Evolutionary conservation across 257 asterid species (phyloP).

Genomic region (Anisodus acutangulus): DNA sequence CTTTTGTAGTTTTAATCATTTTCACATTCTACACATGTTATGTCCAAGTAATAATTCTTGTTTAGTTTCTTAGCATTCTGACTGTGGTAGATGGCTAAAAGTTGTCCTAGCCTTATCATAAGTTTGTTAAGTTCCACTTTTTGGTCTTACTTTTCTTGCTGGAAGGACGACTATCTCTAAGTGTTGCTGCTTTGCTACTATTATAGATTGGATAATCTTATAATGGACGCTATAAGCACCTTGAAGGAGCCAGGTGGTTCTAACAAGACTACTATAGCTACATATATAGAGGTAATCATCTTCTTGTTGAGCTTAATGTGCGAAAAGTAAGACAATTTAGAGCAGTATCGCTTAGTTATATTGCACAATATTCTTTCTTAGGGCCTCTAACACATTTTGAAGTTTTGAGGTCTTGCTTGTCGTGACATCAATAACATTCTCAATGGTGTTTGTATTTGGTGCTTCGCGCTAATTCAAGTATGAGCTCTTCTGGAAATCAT

Average conservation of each 20-base stretch:
- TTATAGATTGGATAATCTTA: slow-evolving; percentile 88
- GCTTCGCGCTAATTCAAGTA: slow-evolving; percentile 14
- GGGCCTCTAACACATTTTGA: slow-evolving; percentile 2
- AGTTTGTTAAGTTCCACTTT: slow-evolving; percentile 19
- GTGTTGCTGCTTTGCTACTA: slow-evolving; percentile 33
- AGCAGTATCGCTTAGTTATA: neutral
- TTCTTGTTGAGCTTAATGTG: slow-evolving; percentile 19
- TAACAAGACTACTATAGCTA: slow-evolving; percentile 78
- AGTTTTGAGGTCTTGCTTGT: slow-evolving; percentile 11
- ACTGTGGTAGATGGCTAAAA: neutral
- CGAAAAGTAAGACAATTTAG: neutral
- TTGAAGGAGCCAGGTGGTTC: slow-evolving; percentile 85
- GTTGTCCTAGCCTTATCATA: neutral
- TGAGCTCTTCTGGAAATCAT: slow-evolving; percentile 10
- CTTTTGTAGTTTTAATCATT: neutral
- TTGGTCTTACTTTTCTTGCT: slow-evolving; percentile 21
- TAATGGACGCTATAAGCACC: slow-evolving; percentile 86
- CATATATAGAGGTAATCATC: slow-evolving; percentile 78
- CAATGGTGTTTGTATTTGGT: neutral
- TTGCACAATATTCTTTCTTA: slow-evolving; percentile 18
- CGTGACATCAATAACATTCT: slow-evolving; percentile 16
- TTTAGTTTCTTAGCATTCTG: slow-evolving; percentile 1
- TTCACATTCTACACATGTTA: neutral
- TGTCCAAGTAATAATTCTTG: neutral
- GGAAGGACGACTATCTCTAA: slow-evolving; percentile 18